These are phyloP conservation scores for Sonneratia caseolaris DNA, from an alignment of 345 rosid species.

Conservation along the genomic window DNA sequence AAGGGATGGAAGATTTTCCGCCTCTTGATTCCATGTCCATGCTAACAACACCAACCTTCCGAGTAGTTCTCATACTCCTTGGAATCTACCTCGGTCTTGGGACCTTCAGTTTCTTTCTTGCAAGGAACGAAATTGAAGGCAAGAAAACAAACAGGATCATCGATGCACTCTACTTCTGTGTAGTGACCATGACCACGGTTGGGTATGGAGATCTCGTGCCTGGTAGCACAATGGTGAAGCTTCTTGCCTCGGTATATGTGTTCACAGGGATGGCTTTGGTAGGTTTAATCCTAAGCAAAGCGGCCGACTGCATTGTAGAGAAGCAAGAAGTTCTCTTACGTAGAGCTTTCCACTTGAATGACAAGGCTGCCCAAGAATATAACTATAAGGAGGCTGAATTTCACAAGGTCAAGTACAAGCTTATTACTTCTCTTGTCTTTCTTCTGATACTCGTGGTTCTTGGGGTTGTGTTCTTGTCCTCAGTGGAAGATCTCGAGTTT, in stretches of 20 bases:
- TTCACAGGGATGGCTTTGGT: slow-evolving; percentile 43
- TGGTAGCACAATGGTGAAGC: slow-evolving; percentile 20
- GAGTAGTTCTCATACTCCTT: slow-evolving; percentile 17
- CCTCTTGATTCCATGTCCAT: neutral
- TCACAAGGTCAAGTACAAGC: slow-evolving; percentile 26
- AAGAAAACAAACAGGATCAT: slow-evolving; percentile 39
- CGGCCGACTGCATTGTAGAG: slow-evolving; percentile 40
- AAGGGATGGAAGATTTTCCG: slow-evolving; percentile 2
- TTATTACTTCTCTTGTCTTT: slow-evolving; percentile 13
- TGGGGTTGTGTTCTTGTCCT: slow-evolving; percentile 26
- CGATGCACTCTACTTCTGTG: slow-evolving; percentile 43
- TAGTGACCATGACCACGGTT: slow-evolving; percentile 47
- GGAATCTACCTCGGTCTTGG: slow-evolving; percentile 29
- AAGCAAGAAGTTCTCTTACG: slow-evolving; percentile 38
- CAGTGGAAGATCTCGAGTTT: slow-evolving; percentile 22
- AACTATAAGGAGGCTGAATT: slow-evolving; percentile 22
- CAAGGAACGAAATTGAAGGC: slow-evolving; percentile 35
- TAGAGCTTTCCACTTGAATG: slow-evolving; percentile 25
- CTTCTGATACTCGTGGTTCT: slow-evolving; percentile 22
- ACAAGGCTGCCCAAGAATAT: slow-evolving; percentile 19
- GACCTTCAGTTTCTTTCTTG: slow-evolving; percentile 31
- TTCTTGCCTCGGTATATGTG: slow-evolving; percentile 34
- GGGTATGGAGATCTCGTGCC: slow-evolving; percentile 62
- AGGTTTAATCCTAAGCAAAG: slow-evolving; percentile 37
- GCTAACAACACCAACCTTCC: slow-evolving; percentile 16